Percentiles rank a stretch among this genome's conserved stretches.
Evolutionary conservation across 164 flowering plant species (phyloP).

Genomic region (Warburgia ugandensis): DNA sequence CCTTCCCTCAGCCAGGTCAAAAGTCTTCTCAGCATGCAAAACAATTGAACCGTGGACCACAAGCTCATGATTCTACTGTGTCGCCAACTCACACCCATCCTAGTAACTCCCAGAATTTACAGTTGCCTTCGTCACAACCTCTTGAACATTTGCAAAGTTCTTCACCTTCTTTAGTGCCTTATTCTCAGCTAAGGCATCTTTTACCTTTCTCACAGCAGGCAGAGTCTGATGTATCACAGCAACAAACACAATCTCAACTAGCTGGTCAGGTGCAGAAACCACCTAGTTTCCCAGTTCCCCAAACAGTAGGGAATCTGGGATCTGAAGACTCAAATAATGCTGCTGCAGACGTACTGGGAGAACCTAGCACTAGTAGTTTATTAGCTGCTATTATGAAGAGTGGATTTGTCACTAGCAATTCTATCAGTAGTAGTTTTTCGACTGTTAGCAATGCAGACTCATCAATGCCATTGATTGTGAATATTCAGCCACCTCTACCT

Average conservation of each 20-base stretch:
- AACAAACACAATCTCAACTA: slow-evolving; percentile 22
- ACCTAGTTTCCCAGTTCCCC: slow-evolving; percentile 18
- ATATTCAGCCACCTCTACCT: slow-evolving; percentile 35
- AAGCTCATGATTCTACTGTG: slow-evolving; percentile 9
- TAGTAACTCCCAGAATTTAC: slow-evolving; percentile 11
- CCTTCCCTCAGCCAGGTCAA: slow-evolving; percentile 27
- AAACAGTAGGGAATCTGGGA: slow-evolving; percentile 15
- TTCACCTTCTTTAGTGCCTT: slow-evolving; percentile 19
- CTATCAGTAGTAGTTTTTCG: slow-evolving; percentile 17
- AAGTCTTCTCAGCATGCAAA: slow-evolving; percentile 31
- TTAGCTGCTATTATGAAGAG: slow-evolving; percentile 57
- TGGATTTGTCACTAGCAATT: slow-evolving; percentile 36
- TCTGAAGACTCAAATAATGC: slow-evolving; percentile 22
- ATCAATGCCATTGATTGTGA: slow-evolving; percentile 18
- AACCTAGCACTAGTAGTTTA: slow-evolving; percentile 42
- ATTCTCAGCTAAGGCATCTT: slow-evolving; percentile 25
- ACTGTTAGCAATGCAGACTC: slow-evolving; percentile 21
- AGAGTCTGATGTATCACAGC: slow-evolving; percentile 22
- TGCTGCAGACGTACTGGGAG: slow-evolving; percentile 26
- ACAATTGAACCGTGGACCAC: slow-evolving; percentile 18
- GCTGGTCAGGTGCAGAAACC: slow-evolving; percentile 24
- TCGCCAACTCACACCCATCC: slow-evolving; percentile 16
- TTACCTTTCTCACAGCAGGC: slow-evolving; percentile 24
- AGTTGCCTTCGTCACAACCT: slow-evolving; percentile 19
- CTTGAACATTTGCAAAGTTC: slow-evolving; percentile 22